Evolutionary conservation across 2,329 filamentous ascomycete genomes (phyloP).

Genomic region (Aspergillus viridinutans): DNA sequence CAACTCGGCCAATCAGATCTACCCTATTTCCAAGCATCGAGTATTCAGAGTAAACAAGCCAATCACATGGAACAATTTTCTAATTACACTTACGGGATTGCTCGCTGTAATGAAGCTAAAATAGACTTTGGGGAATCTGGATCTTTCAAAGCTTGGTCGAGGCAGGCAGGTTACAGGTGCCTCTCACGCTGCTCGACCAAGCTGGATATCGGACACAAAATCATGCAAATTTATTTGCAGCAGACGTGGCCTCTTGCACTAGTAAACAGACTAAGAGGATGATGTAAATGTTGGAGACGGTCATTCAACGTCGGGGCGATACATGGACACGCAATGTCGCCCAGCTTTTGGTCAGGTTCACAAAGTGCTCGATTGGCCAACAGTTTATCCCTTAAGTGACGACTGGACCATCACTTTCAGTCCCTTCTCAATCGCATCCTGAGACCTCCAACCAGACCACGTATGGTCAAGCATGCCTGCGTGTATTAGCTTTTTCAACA

Average conservation of each 20-base stretch:
- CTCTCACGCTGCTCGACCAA: no score
- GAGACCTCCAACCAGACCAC: conserved; percentile 49
- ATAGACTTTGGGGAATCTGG: no score
- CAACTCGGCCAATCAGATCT: neutral
- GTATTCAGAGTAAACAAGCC: neutral
- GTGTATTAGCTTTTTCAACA: neutral
- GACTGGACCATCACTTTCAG: conserved; percentile 6
- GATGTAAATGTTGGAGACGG: no score
- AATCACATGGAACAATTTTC: neutral
- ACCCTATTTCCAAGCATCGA: neutral
- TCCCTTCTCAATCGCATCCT: conserved; percentile 13
- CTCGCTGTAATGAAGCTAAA: no score
- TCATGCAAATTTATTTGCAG: no score
- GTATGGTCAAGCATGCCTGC: conserved; percentile 50
- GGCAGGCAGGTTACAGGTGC: no score
- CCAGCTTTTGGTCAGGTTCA: no score
- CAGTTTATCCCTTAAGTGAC: neutral
- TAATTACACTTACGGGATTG: neutral
- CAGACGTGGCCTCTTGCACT: no score
- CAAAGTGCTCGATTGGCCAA: no score
- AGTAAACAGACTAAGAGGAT: no score
- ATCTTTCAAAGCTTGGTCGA: no score
- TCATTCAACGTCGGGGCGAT: neutral
- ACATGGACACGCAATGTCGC: neutral
- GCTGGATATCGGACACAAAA: no score